These are phyloP conservation scores for Geranium incanum DNA, from an alignment of 441 rosid genomes.

Conservation along the genomic window DNA sequence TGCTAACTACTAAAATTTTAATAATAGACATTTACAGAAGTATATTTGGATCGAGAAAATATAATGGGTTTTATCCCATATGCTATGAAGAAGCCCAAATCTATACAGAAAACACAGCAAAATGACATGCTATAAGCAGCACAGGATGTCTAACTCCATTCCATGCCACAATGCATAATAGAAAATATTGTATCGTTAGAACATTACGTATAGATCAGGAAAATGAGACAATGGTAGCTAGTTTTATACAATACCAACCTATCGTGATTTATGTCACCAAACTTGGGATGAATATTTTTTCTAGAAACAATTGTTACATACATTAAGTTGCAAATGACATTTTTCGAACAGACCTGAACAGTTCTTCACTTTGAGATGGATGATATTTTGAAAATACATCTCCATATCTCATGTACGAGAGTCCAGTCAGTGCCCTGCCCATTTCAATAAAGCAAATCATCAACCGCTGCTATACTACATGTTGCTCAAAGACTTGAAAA, in stretches of 20 bases:
- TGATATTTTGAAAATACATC: constrained; percentile 84
- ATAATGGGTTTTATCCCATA: not conserved
- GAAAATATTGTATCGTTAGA: not conserved
- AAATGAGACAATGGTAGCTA: not conserved
- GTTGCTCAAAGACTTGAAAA: constrained; percentile 18
- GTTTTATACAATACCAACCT: not conserved
- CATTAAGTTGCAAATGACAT: not conserved
- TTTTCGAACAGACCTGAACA: constrained; percentile 51
- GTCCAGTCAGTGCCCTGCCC: constrained; percentile 62
- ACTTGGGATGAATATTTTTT: not conserved
- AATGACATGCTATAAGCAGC: not conserved
- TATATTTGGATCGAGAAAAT: not conserved
- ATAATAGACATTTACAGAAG: no score
- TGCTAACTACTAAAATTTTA: no score
- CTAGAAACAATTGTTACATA: not conserved
- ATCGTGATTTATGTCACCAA: not conserved
- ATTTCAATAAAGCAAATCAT: constrained; percentile 22
- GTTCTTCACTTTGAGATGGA: constrained; percentile 69
- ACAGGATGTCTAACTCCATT: not conserved
- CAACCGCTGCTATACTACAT: constrained; percentile 16
- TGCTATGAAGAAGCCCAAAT: no score
- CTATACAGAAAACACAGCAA: not conserved
- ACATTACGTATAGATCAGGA: not conserved
- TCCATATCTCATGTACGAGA: constrained; percentile 91
- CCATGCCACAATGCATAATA: not conserved